phyloP scores from a whole-genome alignment of 768 basidiomycete species.

The Stropharia rugosoannulata region DNA sequence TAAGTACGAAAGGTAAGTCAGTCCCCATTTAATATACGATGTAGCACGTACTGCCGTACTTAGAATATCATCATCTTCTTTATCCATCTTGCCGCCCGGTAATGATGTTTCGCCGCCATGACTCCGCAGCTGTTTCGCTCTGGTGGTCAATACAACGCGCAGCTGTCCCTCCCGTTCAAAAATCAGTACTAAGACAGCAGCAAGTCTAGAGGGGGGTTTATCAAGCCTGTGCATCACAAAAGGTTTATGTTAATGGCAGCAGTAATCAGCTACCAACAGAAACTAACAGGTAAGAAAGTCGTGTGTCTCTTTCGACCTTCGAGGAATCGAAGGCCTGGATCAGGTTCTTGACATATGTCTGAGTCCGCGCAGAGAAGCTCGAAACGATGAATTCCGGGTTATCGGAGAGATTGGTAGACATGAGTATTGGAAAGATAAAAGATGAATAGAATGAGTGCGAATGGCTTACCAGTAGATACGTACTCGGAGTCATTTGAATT shows the following conservation, averaged over 20 bases:
- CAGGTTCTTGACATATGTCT: slow-evolving; percentile 36
- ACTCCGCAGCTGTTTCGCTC: slow-evolving; percentile 65
- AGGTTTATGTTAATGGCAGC: no score
- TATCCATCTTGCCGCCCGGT: slow-evolving; percentile 80
- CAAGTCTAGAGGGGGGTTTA: slow-evolving; percentile 41
- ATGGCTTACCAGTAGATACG: no score
- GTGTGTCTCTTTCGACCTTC: slow-evolving; percentile 17
- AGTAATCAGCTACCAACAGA: no score
- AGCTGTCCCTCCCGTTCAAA: slow-evolving; percentile 63
- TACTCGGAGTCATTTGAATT: no score
- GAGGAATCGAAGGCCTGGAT: slow-evolving; percentile 19
- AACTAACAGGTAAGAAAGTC: slow-evolving; percentile 50
- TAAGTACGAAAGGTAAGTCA: not conserved
- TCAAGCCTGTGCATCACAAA: not conserved
- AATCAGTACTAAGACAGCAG: slow-evolving; percentile 73
- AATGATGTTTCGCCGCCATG: slow-evolving; percentile 80
- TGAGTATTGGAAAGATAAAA: no score
- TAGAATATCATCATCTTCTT: slow-evolving; percentile 55
- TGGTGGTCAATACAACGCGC: slow-evolving; percentile 79
- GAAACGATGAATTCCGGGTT: no score
- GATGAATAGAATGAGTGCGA: no score
- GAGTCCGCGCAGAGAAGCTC: slow-evolving; percentile 7
- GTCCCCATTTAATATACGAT: not conserved
- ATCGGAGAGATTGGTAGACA: no score
- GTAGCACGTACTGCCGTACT: slow-evolving; percentile 66